Evolutionary conservation across 192 early-diverging fungal genomes (phyloP).

Genomic region (Entomortierella chlamydospora): DNA sequence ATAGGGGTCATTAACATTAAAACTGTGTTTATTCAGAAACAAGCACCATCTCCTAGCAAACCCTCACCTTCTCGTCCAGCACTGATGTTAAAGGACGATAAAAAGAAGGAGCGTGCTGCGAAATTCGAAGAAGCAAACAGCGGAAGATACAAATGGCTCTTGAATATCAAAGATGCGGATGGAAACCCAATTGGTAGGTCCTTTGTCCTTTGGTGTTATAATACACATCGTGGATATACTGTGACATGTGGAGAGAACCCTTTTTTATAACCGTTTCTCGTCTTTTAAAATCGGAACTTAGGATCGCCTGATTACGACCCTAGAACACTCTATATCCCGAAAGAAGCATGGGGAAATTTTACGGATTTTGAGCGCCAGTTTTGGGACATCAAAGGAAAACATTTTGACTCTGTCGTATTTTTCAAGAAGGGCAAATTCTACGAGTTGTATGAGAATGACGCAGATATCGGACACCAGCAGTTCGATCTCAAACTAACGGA

Average conservation of each 20-base stretch:
- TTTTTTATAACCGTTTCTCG: no score
- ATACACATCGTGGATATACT: no score
- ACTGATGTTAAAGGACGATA: slow-evolving; percentile 45
- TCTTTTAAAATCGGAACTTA: background rate
- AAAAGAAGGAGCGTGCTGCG: slow-evolving; percentile 63
- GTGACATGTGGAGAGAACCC: background rate
- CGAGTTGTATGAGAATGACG: slow-evolving; percentile 99
- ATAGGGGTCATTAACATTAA: background rate
- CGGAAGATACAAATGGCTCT: slow-evolving; percentile 88
- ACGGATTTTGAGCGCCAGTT: slow-evolving; percentile 98
- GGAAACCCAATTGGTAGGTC: slow-evolving; percentile 66
- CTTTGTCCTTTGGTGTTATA: background rate
- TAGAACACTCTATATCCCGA: slow-evolving; percentile 88
- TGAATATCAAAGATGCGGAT: slow-evolving; percentile 83
- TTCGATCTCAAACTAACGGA: slow-evolving; percentile 98
- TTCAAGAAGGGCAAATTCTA: slow-evolving; percentile 99
- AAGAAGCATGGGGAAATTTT: slow-evolving; percentile 83
- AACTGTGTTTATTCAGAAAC: slow-evolving; percentile 6
- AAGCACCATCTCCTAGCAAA: slow-evolving; percentile 6
- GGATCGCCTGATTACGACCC: slow-evolving; percentile 90
- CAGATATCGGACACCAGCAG: slow-evolving; percentile 93
- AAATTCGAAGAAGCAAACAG: slow-evolving; percentile 90
- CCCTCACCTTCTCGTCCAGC: slow-evolving; percentile 12
- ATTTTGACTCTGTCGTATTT: slow-evolving; percentile 93
- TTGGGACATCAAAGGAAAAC: slow-evolving; percentile 96